These are phyloP conservation scores for Medicago truncatula DNA, from an alignment of 306 rosid genomes.

Conservation along the genomic window MtrunA17r5.0-ANR NC_053044.1:49162501-49163000, in stretches of 20 bases:
- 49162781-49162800: constrained; percentile 47
- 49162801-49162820: constrained; percentile 63
- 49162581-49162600: constrained; percentile 71
- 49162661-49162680: constrained; percentile 63
- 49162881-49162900: constrained; percentile 82
- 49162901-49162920: constrained; percentile 66
- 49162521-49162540: no score
- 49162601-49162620: constrained; percentile 72
- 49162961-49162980: constrained; percentile 57
- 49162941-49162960: constrained; percentile 62
- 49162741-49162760: constrained; percentile 61
- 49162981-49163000: constrained; percentile 60
- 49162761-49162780: constrained; percentile 56
- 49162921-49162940: constrained; percentile 67
- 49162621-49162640: constrained; percentile 69
- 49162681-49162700: constrained; percentile 58
- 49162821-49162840: constrained; percentile 58
- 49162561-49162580: constrained; percentile 62
- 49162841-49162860: constrained; percentile 75
- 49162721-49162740: constrained; percentile 73
- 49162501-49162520: no score
- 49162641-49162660: constrained; percentile 71
- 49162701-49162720: constrained; percentile 72
- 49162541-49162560: no score
- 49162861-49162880: constrained; percentile 80